Evolutionary conservation across 2,329 filamentous ascomycete genomes (phyloP).

Genomic region (Dactylella cylindrospora): DNA sequence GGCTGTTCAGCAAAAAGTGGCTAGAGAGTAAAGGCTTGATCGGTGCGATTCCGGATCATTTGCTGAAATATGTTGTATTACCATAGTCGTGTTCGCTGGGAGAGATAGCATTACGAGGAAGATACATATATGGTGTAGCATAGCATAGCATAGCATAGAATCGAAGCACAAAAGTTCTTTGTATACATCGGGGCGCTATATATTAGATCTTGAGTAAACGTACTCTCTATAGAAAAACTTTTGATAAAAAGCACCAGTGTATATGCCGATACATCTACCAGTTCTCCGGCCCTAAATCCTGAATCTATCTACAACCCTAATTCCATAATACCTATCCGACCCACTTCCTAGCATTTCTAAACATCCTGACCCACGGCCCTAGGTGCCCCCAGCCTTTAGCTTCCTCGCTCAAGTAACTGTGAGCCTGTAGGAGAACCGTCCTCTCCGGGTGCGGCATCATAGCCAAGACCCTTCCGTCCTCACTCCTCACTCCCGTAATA

Average conservation of each 20-base stretch:
- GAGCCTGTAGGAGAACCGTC: conserved; percentile 77
- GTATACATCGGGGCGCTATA: conserved; percentile 1
- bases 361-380: conserved; percentile 82
- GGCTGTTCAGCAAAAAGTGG: conserved; percentile 91
- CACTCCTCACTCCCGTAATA: conserved; percentile 75
- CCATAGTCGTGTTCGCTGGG: conserved; percentile 14
- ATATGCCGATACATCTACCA: too few species aligned
- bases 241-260: not conserved
- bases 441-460: conserved; percentile 94
- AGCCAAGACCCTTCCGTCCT: conserved; percentile 76
- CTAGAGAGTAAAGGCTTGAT: conserved; percentile 80
- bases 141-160: conserved; percentile 1
- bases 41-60: conserved; percentile 74
- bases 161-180: not conserved
- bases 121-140: too few species aligned
- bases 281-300: too few species aligned
- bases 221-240: not conserved
- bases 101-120: too few species aligned
- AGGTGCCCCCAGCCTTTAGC: conserved; percentile 72
- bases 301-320: too few species aligned
- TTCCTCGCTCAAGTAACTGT: conserved; percentile 70
- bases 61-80: conserved; percentile 93
- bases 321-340: conserved; percentile 60
- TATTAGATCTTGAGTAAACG: too few species aligned
- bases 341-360: conserved; percentile 85